phyloP scores from a whole-genome alignment of 1,284 basidiomycete species.

The Phylloboletellus chloephorus region DNA sequence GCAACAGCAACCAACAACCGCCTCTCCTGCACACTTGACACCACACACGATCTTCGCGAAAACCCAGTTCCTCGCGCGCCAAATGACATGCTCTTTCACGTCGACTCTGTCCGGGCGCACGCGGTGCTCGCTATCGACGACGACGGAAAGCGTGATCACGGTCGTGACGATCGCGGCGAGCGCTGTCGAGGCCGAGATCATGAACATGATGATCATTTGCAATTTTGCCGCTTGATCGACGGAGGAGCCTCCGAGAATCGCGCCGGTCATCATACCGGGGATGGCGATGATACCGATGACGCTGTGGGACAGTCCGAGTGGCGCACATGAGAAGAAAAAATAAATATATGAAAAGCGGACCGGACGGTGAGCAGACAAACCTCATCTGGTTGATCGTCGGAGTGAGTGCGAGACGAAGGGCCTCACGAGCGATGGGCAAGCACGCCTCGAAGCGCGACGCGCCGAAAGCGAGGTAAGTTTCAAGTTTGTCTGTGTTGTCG shows the following conservation, averaged over 20 bases:
- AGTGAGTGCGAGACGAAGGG: slow-evolving; percentile 71
- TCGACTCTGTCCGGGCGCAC: slow-evolving; percentile 67
- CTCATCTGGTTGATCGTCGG: slow-evolving; percentile 85
- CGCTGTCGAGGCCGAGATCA: slow-evolving; percentile 74
- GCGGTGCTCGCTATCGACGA: slow-evolving; percentile 66
- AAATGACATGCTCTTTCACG: slow-evolving; percentile 43
- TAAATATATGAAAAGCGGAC: neutral
- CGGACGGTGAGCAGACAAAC: slow-evolving; percentile 34
- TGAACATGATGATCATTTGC: slow-evolving; percentile 90
- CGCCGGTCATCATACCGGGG: slow-evolving; percentile 83
- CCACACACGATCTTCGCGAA: slow-evolving; percentile 16
- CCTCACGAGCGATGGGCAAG: slow-evolving; percentile 69
- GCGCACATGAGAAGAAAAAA: neutral
- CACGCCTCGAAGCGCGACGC: slow-evolving; percentile 77
- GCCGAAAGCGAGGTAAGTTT: slow-evolving; percentile 80
- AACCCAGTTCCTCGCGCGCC: slow-evolving; percentile 37
- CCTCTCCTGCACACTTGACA: slow-evolving; percentile 5
- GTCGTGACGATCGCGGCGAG: slow-evolving; percentile 64
- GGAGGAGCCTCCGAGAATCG: slow-evolving; percentile 77
- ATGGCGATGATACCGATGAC: slow-evolving; percentile 77
- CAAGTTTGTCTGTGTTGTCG: slow-evolving; percentile 78
- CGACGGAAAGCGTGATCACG: slow-evolving; percentile 51
- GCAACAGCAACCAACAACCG: slow-evolving; percentile 10
- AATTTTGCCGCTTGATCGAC: slow-evolving; percentile 79
- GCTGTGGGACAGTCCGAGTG: slow-evolving; percentile 34